Percentiles rank a stretch among this genome's conserved stretches.
Conservation (phyloP, 352 stramenopile species). For the Pythium brachiatum region DNA sequence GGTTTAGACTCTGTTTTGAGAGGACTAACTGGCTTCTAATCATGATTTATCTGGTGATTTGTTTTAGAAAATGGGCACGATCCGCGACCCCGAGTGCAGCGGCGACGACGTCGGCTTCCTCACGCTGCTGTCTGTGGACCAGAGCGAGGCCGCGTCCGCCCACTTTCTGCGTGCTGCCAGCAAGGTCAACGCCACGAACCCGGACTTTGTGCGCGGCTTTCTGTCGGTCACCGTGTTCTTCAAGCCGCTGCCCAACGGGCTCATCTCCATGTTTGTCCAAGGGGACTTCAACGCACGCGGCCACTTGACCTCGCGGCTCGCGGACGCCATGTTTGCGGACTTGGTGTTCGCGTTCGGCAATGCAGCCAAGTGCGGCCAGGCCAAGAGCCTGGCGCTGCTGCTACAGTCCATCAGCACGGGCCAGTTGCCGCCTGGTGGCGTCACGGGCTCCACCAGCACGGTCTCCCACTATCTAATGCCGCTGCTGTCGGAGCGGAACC, state of each 20-base stretch:
- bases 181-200: conserved; percentile 4
- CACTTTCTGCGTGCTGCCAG: neutral
- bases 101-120: conserved; percentile 69
- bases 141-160: conserved; percentile 10
- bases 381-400: conserved; percentile 70
- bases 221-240: conserved; percentile 67
- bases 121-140: conserved; percentile 68
- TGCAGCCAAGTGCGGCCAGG: conserved; percentile 59
- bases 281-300: conserved; percentile 65
- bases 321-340: conserved; percentile 57
- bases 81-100: conserved; percentile 20
- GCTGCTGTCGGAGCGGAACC: conserved; percentile 20
- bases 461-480: conserved; percentile 19
- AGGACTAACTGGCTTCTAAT: too few relatives aligned
- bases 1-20: neutral
- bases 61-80: conserved; percentile 55
- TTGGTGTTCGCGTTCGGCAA: conserved; percentile 60
- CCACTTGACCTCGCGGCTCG: conserved; percentile 45
- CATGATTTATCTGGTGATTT: conserved; percentile 2
- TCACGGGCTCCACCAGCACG: conserved; percentile 4
- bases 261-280: conserved; percentile 64
- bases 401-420: conserved; percentile 35
- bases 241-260: conserved; percentile 50
- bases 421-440: conserved; percentile 14
- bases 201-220: conserved; percentile 53